A percentile compares a stretch with the other conserved stretches of the same genome.
phyloP scores from a whole-genome alignment of 2,329 filamentous ascomycete species.

The Neocatenulostroma microsporum region DNA sequence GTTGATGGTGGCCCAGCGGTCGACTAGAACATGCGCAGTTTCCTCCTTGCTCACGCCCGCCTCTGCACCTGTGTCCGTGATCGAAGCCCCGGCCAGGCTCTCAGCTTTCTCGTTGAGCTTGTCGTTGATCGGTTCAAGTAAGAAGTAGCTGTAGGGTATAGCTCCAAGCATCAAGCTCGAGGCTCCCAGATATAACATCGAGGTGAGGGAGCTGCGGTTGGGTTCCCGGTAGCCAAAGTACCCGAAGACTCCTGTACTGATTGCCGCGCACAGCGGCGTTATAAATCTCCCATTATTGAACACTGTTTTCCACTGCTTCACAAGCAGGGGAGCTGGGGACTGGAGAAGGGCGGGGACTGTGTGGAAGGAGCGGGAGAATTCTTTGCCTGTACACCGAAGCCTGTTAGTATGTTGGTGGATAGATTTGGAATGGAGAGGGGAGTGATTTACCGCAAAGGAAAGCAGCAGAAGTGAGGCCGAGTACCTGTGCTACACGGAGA shows the following conservation, averaged over 20 bases:
- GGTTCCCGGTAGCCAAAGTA: slow-evolving; percentile 41
- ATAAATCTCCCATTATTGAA: slow-evolving; percentile 36
- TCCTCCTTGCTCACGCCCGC: slow-evolving; percentile 34
- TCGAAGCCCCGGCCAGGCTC: slow-evolving; percentile 30
- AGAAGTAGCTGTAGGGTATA: slow-evolving; percentile 45
- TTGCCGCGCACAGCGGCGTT: slow-evolving; percentile 34
- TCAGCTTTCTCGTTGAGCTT: slow-evolving; percentile 42
- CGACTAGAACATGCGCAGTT: slow-evolving; percentile 46
- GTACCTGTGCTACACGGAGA: slow-evolving; percentile 43
- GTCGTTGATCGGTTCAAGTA: slow-evolving; percentile 43
- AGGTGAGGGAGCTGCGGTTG: slow-evolving; percentile 20
- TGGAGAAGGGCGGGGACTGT: slow-evolving; percentile 47
- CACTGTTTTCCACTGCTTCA: slow-evolving; percentile 47
- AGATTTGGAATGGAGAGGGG: too few relatives aligned
- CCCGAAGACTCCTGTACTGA: slow-evolving; percentile 37
- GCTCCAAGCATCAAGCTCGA: slow-evolving; percentile 40
- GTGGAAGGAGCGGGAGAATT: slow-evolving; percentile 32
- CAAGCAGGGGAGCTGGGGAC: slow-evolving; percentile 48
- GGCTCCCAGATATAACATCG: slow-evolving; percentile 42
- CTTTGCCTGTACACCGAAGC: too few relatives aligned
- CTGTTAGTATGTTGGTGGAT: too few relatives aligned
- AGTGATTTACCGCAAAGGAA: too few relatives aligned
- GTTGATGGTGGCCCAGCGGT: slow-evolving; percentile 50
- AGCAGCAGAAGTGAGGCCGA: slow-evolving; percentile 46
- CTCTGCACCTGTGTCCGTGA: slow-evolving; percentile 35